Evolutionary conservation across 176 grass and related monocot genomes (phyloP), one percentile per base, ranked within the genome.

Genomic region (Ampelocalamus luodianensis): DNA sequence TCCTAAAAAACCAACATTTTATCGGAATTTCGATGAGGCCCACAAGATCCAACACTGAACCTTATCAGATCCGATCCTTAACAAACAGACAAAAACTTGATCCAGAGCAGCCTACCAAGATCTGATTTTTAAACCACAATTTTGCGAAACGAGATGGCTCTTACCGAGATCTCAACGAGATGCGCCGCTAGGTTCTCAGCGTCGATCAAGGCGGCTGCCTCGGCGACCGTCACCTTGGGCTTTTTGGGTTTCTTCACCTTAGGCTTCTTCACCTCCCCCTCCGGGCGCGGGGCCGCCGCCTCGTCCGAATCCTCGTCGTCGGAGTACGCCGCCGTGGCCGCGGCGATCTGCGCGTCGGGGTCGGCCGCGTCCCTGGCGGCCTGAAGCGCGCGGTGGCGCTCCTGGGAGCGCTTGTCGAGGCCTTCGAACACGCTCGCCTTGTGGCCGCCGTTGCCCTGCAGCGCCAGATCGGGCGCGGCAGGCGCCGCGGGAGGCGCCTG

Each of bases 171-270:
- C 42, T 99, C 93, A 12, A 90, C 54, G 46, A 99, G 91, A 83
- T 92, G 87, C 5, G 88, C 84, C 4, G 71, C 86, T 15, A 99
- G 97, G 90, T 84, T 82, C 58, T 80, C 89, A 16, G 90, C 81
- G 83, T 99, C 93, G 74, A 99, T 92, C 65, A 72, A 68, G 1
- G 82, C 88, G 38, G 97, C 97, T 0, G 97, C 93, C 84, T 99
- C 93, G 13, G 84, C 79, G 64, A 99, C 79, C 1, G 92, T 92
- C 4, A 96, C 87, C 90, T 99, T 99, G 0, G 93, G 97, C 77
- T 95, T 95, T 88, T 92, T 95, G 0, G 88, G 82, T 66, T 94
- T 96, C 93, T 99, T 96, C 43, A 70, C 82, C 86, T 97, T 97
- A 6, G 79, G 83, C 80, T 94, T 97, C 91, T 92, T 94, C 16